Evolutionary conservation across 2,329 filamentous ascomycete species (phyloP).

Genomic region (Neurospora sp.): DNA sequence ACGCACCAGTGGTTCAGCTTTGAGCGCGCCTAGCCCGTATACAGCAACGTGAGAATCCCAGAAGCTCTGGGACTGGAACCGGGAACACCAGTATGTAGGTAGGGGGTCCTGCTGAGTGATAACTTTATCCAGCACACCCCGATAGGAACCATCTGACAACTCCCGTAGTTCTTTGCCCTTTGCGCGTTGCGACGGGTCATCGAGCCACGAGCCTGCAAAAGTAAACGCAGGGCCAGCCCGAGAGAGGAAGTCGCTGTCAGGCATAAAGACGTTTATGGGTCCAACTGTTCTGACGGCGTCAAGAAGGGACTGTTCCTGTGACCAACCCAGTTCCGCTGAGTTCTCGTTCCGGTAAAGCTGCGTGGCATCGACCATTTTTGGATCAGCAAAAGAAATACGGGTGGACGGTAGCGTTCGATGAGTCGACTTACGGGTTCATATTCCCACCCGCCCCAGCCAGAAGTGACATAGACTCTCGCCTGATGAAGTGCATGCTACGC

Average conservation of each 20-base stretch:
- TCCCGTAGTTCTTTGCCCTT: background rate
- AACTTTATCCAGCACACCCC: background rate
- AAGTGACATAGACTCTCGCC: background rate
- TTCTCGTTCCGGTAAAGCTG: background rate
- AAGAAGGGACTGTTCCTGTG: background rate
- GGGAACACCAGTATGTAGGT: background rate
- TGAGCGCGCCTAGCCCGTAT: background rate
- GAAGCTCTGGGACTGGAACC: background rate
- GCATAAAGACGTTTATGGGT: background rate
- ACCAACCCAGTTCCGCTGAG: background rate
- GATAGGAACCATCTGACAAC: background rate
- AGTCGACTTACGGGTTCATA: background rate
- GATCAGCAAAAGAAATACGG: background rate
- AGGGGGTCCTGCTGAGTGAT: background rate
- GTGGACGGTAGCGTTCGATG: background rate
- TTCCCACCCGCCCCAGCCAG: background rate
- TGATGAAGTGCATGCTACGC: background rate
- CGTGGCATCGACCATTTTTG: background rate
- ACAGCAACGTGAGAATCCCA: background rate
- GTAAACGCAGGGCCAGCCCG: background rate
- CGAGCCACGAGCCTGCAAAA: background rate
- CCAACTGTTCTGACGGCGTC: background rate
- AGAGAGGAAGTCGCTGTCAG: background rate
- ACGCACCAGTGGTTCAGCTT: background rate
- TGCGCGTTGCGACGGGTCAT: background rate